These are phyloP conservation scores for Diospyros lotus DNA, from an alignment of 148 eudicot genomes.

Conservation along the genomic window DNA sequence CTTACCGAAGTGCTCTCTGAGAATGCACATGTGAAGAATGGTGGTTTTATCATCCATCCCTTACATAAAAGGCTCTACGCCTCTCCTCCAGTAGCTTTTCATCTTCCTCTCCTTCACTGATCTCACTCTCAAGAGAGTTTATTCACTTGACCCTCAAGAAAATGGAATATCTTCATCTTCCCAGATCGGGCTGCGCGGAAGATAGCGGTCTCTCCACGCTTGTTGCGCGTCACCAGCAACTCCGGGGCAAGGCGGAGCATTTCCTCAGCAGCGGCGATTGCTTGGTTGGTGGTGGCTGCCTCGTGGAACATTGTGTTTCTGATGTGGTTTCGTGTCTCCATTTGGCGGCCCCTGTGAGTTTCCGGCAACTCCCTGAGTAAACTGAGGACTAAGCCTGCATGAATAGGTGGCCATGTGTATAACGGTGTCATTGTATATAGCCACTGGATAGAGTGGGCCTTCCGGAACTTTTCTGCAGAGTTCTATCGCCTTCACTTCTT, in stretches of 20 bases:
- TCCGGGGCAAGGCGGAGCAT: conserved; percentile 7
- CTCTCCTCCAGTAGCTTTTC: neutral
- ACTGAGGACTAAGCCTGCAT: neutral
- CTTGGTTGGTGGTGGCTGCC: conserved; percentile 9
- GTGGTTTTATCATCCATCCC: neutral
- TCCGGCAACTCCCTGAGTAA: neutral
- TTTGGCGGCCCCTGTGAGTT: neutral
- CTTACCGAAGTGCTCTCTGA: conserved; percentile 12
- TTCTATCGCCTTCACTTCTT: neutral
- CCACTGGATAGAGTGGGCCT: conserved; percentile 10
- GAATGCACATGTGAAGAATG: conserved; percentile 12
- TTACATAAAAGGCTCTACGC: neutral
- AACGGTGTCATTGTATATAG: conserved; percentile 16
- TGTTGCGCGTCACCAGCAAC: conserved; percentile 4
- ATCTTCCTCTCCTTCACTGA: neutral
- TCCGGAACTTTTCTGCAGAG: conserved; percentile 1
- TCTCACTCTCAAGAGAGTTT: neutral
- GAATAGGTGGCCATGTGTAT: conserved; percentile 17
- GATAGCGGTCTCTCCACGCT: neutral
- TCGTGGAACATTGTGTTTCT: conserved; percentile 24
- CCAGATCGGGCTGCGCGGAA: conserved; percentile 10
- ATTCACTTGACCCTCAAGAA: conserved; percentile 1
- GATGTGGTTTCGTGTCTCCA: neutral
- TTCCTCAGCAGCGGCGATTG: conserved; percentile 5
- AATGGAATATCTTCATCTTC: neutral